Percentiles rank a stretch among this genome's conserved stretches.
phyloP scores from a whole-genome alignment of 495 filamentous ascomycete genomes.

The Penicillium riverlandense region DNA sequence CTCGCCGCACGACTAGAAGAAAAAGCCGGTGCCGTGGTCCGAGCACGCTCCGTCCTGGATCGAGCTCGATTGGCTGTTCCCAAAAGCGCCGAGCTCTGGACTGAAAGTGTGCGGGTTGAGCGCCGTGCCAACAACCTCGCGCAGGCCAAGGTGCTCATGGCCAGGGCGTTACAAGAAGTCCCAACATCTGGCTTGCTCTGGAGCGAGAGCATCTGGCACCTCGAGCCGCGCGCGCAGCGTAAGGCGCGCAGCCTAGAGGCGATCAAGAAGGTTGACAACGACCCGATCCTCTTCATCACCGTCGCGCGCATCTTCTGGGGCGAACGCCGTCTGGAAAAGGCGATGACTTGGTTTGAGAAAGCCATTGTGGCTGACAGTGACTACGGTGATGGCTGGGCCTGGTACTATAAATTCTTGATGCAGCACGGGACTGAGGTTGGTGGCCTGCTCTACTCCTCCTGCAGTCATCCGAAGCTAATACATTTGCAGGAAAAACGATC shows the following conservation, averaged over 20 bases:
- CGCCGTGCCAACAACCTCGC: constrained; percentile 74
- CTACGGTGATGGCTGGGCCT: constrained; percentile 90
- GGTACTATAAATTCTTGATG: constrained; percentile 89
- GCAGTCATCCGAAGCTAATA: constrained; percentile 2
- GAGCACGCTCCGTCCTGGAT: constrained; percentile 88
- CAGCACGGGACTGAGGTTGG: constrained; percentile 77
- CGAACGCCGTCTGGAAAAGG: constrained; percentile 79
- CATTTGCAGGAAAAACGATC: constrained; percentile 64
- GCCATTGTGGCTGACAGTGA: constrained; percentile 81
- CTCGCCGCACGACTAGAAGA: constrained; percentile 85
- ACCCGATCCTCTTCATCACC: constrained; percentile 74
- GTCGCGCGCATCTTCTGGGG: constrained; percentile 72
- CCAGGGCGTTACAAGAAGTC: constrained; percentile 82
- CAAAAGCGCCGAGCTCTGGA: constrained; percentile 80
- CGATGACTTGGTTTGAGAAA: constrained; percentile 94
- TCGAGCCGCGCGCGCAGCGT: constrained; percentile 84
- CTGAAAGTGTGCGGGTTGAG: constrained; percentile 86
- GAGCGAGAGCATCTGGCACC: constrained; percentile 89
- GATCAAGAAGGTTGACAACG: constrained; percentile 93
- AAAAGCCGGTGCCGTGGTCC: constrained; percentile 72
- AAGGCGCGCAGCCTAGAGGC: constrained; percentile 87
- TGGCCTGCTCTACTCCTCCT: constrained; percentile 1
- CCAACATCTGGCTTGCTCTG: constrained; percentile 86
- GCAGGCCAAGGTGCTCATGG: constrained; percentile 87
- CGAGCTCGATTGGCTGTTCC: constrained; percentile 78